Conservation (phyloP, 2,329 filamentous ascomycete species). For the Aureobasidium pullulans region DNA sequence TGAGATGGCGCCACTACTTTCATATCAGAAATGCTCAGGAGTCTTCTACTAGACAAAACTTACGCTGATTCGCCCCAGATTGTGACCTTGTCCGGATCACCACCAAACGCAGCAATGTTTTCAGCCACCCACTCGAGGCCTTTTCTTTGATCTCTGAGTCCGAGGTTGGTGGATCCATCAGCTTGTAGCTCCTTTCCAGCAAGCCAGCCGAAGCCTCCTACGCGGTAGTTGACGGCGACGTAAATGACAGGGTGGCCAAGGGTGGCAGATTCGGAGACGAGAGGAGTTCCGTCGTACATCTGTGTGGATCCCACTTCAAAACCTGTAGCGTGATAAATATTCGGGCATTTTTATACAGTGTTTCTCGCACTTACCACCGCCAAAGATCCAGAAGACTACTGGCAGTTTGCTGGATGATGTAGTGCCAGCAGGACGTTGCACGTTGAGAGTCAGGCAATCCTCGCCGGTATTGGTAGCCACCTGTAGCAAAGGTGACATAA, state of each 20-base stretch:
- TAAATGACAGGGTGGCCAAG: constrained; percentile 61
- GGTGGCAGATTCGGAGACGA: constrained; percentile 35
- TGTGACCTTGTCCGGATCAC: constrained; percentile 69
- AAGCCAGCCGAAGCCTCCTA: constrained; percentile 30
- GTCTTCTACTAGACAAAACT: not conserved
- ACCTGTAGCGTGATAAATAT: constrained; percentile 11
- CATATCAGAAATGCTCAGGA: too few relatives aligned
- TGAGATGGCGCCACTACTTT: constrained; percentile 47
- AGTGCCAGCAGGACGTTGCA: constrained; percentile 34
- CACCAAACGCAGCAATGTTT: constrained; percentile 62
- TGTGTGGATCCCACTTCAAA: constrained; percentile 33
- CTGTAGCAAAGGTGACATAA: constrained; percentile 35
- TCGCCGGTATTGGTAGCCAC: constrained; percentile 30
- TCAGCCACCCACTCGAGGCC: constrained; percentile 28
- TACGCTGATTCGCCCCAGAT: constrained; percentile 67
- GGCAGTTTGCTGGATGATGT: constrained; percentile 34
- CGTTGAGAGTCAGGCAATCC: constrained; percentile 38
- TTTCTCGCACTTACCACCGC: constrained; percentile 24
- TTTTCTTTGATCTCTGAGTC: constrained; percentile 26
- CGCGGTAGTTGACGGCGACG: constrained; percentile 65
- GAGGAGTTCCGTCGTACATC: constrained; percentile 35
- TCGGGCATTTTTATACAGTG: not conserved
- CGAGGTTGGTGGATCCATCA: constrained; percentile 29
- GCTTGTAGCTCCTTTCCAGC: constrained; percentile 26
- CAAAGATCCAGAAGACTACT: constrained; percentile 44